Conservation (phyloP, 176 grass and related monocot species). For the Aechmea fasciata region DNA sequence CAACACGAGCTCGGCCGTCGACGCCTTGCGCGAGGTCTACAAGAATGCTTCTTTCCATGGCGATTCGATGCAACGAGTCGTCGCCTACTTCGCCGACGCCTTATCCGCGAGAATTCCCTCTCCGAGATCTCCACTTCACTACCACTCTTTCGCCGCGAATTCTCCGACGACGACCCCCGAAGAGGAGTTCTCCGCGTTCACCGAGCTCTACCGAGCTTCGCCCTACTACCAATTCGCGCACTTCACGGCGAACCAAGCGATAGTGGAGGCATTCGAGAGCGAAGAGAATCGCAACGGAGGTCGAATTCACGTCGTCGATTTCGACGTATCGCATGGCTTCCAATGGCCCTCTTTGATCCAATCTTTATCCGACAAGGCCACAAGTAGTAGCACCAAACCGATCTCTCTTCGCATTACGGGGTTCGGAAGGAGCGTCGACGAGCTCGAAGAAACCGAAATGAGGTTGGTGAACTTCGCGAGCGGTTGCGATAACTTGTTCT, state of each 20-base stretch:
- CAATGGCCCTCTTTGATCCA: conserved; percentile 94
- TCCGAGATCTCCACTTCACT: not conserved
- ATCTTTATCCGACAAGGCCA: conserved; percentile 49
- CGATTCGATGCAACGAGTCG: conserved; percentile 53
- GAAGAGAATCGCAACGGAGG: conserved; percentile 22
- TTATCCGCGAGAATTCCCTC: conserved; percentile 31
- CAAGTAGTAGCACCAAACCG: conserved; percentile 1
- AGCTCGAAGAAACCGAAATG: conserved; percentile 47
- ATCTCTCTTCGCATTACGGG: conserved; percentile 61
- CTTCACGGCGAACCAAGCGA: conserved; percentile 95
- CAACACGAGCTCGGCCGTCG: conserved; percentile 24
- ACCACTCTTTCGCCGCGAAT: not conserved
- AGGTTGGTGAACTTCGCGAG: conserved; percentile 45
- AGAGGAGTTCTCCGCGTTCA: conserved; percentile 53
- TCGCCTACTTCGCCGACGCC: conserved; percentile 52
- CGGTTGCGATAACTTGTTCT: conserved; percentile 39
- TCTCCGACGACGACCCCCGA: not conserved
- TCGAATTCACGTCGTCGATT: conserved; percentile 57
- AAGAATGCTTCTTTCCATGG: conserved; percentile 25
- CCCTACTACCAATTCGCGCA: conserved; percentile 72
- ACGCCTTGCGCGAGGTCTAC: conserved; percentile 46
- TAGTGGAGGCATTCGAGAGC: conserved; percentile 63
- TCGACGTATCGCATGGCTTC: conserved; percentile 74
- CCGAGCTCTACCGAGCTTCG: conserved; percentile 57
- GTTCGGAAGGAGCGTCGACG: conserved; percentile 31